phyloP scores from a whole-genome alignment of 805 yeast genomes.

The Candida koratica region DNA sequence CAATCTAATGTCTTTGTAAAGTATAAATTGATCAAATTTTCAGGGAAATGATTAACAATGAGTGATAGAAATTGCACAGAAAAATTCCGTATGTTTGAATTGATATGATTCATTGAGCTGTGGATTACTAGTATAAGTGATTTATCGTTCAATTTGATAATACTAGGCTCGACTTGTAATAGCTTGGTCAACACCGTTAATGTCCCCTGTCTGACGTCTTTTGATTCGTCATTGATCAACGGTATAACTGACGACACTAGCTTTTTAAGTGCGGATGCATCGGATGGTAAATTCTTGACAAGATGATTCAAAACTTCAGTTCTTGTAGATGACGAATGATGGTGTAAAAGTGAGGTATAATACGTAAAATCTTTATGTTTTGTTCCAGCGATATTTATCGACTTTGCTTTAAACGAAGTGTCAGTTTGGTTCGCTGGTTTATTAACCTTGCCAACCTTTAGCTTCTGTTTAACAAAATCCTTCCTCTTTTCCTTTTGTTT shows the following conservation, averaged over 20 bases:
- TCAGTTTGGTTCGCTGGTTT: constrained; percentile 76
- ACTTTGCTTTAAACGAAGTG: constrained; percentile 75
- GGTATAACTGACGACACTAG: constrained; percentile 58
- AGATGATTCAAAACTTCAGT: constrained; percentile 63
- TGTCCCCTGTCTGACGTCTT: constrained; percentile 58
- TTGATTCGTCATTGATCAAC: constrained; percentile 62
- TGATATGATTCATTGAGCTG: constrained; percentile 92
- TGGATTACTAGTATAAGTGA: constrained; percentile 68
- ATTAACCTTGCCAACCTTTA: constrained; percentile 82
- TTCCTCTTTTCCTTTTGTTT: constrained; percentile 63
- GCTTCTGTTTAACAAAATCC: constrained; percentile 73
- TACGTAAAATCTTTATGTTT: constrained; percentile 44
- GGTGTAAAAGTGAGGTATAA: constrained; percentile 66
- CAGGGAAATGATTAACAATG: constrained; percentile 52
- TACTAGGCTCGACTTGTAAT: constrained; percentile 47
- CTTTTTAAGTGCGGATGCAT: constrained; percentile 49
- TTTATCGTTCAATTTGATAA: constrained; percentile 58
- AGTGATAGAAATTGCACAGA: constrained; percentile 65
- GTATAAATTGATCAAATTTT: constrained; percentile 53
- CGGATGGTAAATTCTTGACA: constrained; percentile 48
- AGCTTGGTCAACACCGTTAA: constrained; percentile 46
- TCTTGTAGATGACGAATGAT: constrained; percentile 66
- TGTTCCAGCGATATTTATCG: constrained; percentile 41
- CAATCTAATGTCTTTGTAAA: constrained; percentile 69
- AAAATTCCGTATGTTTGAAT: constrained; percentile 68